Percentiles rank a stretch among this genome's conserved stretches.
Evolutionary conservation across 371 early-diverging fungal genomes (phyloP).

Genomic region (Apophysomyces variabilis): DNA sequence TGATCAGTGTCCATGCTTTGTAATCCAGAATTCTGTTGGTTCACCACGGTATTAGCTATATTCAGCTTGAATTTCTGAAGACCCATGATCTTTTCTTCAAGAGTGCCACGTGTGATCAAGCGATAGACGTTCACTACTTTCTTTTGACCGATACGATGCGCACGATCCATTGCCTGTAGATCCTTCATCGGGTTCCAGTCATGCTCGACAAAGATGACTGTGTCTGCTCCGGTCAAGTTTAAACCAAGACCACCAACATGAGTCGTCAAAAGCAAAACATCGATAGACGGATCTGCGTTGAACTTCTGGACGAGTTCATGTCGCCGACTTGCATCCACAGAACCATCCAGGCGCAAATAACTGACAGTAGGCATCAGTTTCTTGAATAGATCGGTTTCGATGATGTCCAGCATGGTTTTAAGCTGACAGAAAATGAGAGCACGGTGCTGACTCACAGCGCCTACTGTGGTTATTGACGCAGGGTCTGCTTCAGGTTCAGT

Average conservation of each 20-base stretch:
- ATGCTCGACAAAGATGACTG: slow-evolving; percentile 99
- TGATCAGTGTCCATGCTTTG: slow-evolving; percentile 95
- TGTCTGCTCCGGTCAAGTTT: slow-evolving; percentile 99
- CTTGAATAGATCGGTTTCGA: slow-evolving; percentile 90
- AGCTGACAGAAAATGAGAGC: slow-evolving; percentile 98
- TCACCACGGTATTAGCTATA: slow-evolving; percentile 97
- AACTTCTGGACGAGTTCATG: slow-evolving; percentile 94
- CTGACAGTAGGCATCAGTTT: slow-evolving; percentile 86
- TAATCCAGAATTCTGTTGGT: slow-evolving; percentile 95
- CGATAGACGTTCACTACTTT: slow-evolving; percentile 97
- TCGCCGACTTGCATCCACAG: slow-evolving; percentile 82
- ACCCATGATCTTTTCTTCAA: slow-evolving; percentile 97
- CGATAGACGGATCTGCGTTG: slow-evolving; percentile 96
- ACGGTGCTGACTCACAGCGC: slow-evolving; percentile 87
- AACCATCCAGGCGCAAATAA: slow-evolving; percentile 97
- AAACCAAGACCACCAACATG: slow-evolving; percentile 99
- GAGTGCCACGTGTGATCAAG: slow-evolving; percentile 87
- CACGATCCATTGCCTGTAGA: slow-evolving; percentile 98
- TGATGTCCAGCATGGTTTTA: slow-evolving; percentile 96
- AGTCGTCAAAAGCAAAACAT: slow-evolving; percentile 95
- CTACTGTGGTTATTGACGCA: slow-evolving; percentile 49
- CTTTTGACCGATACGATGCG: slow-evolving; percentile 97
- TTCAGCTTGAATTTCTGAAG: slow-evolving; percentile 99
- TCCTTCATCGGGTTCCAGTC: slow-evolving; percentile 99
- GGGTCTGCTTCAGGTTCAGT: slow-evolving; percentile 54